Base-by-base conservation (phyloP, 2,329 filamentous ascomycete species). In the Pestalotiopsis sp. region DNA sequence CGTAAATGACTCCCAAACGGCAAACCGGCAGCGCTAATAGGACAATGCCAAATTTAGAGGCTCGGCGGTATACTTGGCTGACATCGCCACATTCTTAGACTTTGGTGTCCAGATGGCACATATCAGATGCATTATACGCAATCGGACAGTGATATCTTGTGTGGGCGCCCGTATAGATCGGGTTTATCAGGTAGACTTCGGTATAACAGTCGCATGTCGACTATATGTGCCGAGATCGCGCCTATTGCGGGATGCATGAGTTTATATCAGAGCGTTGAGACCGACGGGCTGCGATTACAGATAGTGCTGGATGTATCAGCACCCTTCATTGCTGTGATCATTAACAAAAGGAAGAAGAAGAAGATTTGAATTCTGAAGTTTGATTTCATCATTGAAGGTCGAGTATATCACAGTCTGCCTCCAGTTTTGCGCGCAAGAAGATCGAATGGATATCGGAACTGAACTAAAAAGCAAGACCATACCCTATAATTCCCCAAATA, bases 1-100 rank as follows among this genome's bases (percentile, higher is more conserved):
- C 24, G 44, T 65, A 14, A 35, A 35, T 35, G 13, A 44, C 30
- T 56, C 24, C 13, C 20, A 57, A 20, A 17, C 62, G 62, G 62
- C 44, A 65, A 38, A 55, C 35, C 62, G 62, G 62, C 62, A 65
- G 20, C 44, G 22, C 62, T 65, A 65, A 44, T 24, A 7, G 20
- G 30, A 26, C n/a, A 22, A 10, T 65, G 62, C 62, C 62, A 65
- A 35, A 10, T 65, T 65, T 65, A 65, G 62, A 30, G 62, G 40
- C 62, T 65, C 62, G 62, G 62, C 62, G 56, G n/a, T 35, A 64
- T 55, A 52, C 62, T 65, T 65, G 62, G 62, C 62, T 65, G 62
- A 65, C 62, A 65, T 56, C 40, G 62, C 24, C 35, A 48, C 22
- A 20, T 60, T 9, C 30, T 39, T 4, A n/a, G 17, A 20, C 14